Conservation (phyloP, 148 eudicot genomes). For the Rhododendron griersonianum region DNA sequence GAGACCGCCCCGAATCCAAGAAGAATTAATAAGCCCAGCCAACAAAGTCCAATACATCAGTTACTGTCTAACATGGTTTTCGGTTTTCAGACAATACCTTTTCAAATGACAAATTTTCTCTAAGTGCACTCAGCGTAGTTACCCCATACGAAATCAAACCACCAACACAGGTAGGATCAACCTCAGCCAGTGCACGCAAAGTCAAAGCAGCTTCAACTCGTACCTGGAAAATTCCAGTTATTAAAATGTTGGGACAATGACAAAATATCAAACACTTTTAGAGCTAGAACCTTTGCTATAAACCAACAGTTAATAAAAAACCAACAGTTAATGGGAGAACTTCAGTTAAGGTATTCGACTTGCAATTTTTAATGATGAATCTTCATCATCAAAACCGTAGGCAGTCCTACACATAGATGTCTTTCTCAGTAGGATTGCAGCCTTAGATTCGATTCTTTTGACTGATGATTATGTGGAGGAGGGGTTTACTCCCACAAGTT, state of each 20-base stretch:
- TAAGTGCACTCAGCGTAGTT: slow-evolving; percentile 68
- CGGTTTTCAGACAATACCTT: slow-evolving; percentile 47
- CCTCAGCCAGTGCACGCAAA: slow-evolving; percentile 83
- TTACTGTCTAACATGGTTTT: neutral
- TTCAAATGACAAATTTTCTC: slow-evolving; percentile 86
- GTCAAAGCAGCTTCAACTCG: slow-evolving; percentile 96
- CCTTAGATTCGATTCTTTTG: neutral
- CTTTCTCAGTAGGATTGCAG: neutral
- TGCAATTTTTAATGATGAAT: neutral
- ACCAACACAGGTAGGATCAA: slow-evolving; percentile 97
- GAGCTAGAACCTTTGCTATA: neutral
- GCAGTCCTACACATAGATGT: neutral
- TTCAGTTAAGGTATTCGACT: neutral
- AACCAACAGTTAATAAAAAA: neutral
- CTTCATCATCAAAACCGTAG: neutral
- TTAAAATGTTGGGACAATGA: slow-evolving; percentile 1
- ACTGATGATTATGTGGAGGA: neutral
- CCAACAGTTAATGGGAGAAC: neutral
- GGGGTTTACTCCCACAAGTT: neutral
- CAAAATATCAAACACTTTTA: neutral
- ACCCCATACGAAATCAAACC: slow-evolving; percentile 92
- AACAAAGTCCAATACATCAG: neutral
- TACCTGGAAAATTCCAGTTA: slow-evolving; percentile 43
- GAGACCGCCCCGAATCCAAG: neutral
- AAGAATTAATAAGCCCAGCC: neutral